Percentiles rank a stretch among this genome's conserved stretches.
Conservation (phyloP, 352 stramenopile species). For the Phytophthora nicotianae region DNA sequence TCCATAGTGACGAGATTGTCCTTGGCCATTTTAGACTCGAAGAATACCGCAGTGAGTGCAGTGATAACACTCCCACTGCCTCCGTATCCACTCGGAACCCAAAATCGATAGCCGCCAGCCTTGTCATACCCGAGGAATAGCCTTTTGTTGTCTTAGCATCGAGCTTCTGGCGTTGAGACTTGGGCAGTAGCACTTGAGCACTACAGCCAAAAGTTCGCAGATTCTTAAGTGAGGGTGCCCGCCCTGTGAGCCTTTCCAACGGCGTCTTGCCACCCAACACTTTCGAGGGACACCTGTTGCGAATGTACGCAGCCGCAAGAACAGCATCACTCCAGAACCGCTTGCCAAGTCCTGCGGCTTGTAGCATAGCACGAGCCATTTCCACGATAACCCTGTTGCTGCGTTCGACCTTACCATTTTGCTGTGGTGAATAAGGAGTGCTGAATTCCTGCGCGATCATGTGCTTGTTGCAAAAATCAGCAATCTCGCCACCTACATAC, state of each 20-base stretch:
- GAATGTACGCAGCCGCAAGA: slow-evolving; percentile 8
- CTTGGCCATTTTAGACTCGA: slow-evolving; percentile 5
- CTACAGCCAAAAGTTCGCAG: slow-evolving; percentile 16
- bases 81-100: slow-evolving; percentile 6
- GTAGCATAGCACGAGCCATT: slow-evolving; percentile 14
- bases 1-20: too few relatives aligned
- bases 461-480: slow-evolving; percentile 17
- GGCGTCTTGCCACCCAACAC: slow-evolving; percentile 7
- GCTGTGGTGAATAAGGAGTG: slow-evolving; percentile 8
- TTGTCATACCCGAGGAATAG: slow-evolving; percentile 16
- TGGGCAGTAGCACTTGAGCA: slow-evolving; percentile 6
- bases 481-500: slow-evolving; percentile 12
- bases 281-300: slow-evolving; percentile 15
- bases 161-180: slow-evolving; percentile 12
- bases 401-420: slow-evolving; percentile 16
- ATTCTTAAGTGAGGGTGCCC: not conserved
- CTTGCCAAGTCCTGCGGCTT: not conserved
- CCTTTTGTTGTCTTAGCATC: slow-evolving; percentile 13
- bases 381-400: slow-evolving; percentile 15
- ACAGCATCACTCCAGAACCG: slow-evolving; percentile 14
- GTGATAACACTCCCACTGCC: slow-evolving; percentile 4
- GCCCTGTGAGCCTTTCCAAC: slow-evolving; percentile 1
- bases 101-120: slow-evolving; percentile 9
- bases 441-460: slow-evolving; percentile 12
- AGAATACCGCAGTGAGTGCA: slow-evolving; percentile 7